phyloP scores from a whole-genome alignment of 2,329 filamentous ascomycete species.

The Fusarium chuoi region DNA sequence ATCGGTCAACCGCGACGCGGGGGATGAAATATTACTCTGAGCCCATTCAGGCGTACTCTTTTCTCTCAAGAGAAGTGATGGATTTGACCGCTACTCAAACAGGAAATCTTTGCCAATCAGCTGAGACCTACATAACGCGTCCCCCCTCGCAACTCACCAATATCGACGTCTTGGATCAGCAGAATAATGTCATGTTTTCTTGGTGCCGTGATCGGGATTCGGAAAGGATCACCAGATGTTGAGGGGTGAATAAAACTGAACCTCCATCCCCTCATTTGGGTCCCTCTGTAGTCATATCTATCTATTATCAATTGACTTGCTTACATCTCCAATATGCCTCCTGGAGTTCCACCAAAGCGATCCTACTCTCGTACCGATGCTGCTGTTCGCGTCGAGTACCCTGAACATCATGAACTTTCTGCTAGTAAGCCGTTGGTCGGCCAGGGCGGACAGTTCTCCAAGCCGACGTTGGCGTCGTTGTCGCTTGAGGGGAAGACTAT shows the following conservation, averaged over 20 bases:
- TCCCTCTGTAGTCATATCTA: neutral
- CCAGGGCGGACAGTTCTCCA: slow-evolving; percentile 81
- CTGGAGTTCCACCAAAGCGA: slow-evolving; percentile 26
- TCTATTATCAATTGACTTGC: neutral
- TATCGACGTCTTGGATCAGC: neutral
- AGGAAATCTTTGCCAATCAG: neutral
- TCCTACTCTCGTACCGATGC: slow-evolving; percentile 81
- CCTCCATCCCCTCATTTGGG: neutral
- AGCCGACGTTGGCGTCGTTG: slow-evolving; percentile 85
- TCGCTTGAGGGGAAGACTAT: slow-evolving; percentile 85
- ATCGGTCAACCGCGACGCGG: slow-evolving; percentile 1
- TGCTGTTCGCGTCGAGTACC: slow-evolving; percentile 80
- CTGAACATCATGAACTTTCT: slow-evolving; percentile 77
- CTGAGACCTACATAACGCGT: neutral
- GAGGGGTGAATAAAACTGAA: slow-evolving; percentile 3
- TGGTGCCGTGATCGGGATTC: neutral
- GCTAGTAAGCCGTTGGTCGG: slow-evolving; percentile 76
- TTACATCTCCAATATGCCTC: slow-evolving; percentile 9
- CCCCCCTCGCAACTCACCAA: neutral
- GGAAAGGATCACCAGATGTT: neutral
- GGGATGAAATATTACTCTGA: slow-evolving; percentile 6
- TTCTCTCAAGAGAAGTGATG: neutral
- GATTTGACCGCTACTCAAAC: neutral
- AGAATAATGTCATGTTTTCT: neutral
- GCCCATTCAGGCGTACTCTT: rapidly evolving